Conservation (phyloP, 1,284 basidiomycete genomes). For the Rhodotorula sp. region DNA sequence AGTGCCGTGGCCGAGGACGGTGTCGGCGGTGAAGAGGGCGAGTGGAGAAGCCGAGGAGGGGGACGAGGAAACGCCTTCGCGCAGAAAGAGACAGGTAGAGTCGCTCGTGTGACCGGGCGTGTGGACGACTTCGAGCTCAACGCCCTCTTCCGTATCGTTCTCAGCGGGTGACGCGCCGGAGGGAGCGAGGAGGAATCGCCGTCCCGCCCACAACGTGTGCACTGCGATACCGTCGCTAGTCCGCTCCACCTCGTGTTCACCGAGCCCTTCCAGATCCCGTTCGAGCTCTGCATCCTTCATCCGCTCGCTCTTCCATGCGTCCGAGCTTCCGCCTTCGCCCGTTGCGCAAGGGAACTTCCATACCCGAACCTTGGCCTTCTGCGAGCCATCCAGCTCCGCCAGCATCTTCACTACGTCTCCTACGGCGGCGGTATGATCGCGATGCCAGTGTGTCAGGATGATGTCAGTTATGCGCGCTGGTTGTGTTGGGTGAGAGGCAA, state of each 20-base stretch:
- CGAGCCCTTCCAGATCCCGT: background rate
- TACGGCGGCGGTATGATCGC: slow-evolving; percentile 80
- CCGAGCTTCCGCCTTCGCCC: background rate
- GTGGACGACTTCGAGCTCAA: slow-evolving; percentile 59
- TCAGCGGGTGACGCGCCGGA: slow-evolving; percentile 7
- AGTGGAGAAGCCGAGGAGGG: slow-evolving; percentile 16
- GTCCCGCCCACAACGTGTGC: slow-evolving; percentile 54
- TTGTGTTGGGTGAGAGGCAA: slow-evolving; percentile 45
- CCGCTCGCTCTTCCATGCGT: background rate
- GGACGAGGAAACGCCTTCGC: slow-evolving; percentile 33
- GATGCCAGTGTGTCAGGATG: slow-evolving; percentile 85
- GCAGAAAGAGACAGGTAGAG: slow-evolving; percentile 58
- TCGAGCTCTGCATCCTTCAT: slow-evolving; percentile 21
- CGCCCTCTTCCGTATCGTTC: slow-evolving; percentile 46
- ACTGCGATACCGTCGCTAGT: slow-evolving; percentile 47
- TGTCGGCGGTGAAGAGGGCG: slow-evolving; percentile 84
- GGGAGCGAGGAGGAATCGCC: slow-evolving; percentile 51
- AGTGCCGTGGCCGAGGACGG: slow-evolving; percentile 85
- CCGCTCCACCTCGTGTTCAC: background rate
- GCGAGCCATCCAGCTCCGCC: slow-evolving; percentile 46
- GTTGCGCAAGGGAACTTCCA: slow-evolving; percentile 25
- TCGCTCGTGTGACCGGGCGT: slow-evolving; percentile 90
- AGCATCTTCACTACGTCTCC: slow-evolving; percentile 68
- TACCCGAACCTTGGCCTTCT: slow-evolving; percentile 5
- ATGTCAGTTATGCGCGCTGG: slow-evolving; percentile 65